Percentiles rank a stretch among this genome's conserved stretches.
Evolutionary conservation across 2,329 filamentous ascomycete species (phyloP).

Genomic region (Arthrobotrys megalospora): DNA sequence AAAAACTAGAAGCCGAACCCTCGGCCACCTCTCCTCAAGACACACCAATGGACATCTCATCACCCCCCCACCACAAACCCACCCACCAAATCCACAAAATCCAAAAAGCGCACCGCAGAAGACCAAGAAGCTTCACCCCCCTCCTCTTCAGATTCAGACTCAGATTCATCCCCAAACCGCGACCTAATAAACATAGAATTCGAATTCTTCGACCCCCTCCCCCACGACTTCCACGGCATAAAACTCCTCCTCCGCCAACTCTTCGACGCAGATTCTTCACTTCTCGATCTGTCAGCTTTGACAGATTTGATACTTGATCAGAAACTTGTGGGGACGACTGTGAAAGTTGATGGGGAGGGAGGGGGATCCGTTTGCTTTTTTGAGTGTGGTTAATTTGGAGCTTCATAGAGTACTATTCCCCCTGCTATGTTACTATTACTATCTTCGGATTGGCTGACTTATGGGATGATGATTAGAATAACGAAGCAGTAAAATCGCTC

Average conservation of each 20-base stretch:
- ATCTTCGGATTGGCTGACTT: too few relatives aligned
- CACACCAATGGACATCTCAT: conserved; percentile 8
- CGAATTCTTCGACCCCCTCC: conserved; percentile 97
- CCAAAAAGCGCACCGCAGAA: conserved; percentile 29
- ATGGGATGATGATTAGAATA: too few relatives aligned
- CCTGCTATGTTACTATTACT: too few relatives aligned
- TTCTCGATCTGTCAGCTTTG: conserved; percentile 89
- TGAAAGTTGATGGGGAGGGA: conserved; percentile 98
- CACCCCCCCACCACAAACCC: neutral
- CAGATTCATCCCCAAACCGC: neutral
- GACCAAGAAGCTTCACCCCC: neutral
- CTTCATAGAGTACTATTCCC: conserved; percentile 74
- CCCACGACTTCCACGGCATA: conserved; percentile 93
- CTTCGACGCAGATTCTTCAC: conserved; percentile 86
- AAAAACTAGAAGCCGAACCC: neutral
- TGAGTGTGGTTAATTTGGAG: conserved; percentile 78
- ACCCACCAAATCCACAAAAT: conserved; percentile 6
- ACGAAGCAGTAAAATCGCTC: conserved; percentile 73
- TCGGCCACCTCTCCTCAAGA: neutral
- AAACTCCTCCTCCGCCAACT: conserved; percentile 92
- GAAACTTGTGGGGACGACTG: conserved; percentile 88
- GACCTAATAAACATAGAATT: conserved; percentile 85
- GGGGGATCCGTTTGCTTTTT: conserved; percentile 70
- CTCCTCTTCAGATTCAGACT: conserved; percentile 20
- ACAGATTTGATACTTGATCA: conserved; percentile 90